phyloP scores from a whole-genome alignment of 2,329 filamentous ascomycete species.

The Scedosporium boydii region DNA sequence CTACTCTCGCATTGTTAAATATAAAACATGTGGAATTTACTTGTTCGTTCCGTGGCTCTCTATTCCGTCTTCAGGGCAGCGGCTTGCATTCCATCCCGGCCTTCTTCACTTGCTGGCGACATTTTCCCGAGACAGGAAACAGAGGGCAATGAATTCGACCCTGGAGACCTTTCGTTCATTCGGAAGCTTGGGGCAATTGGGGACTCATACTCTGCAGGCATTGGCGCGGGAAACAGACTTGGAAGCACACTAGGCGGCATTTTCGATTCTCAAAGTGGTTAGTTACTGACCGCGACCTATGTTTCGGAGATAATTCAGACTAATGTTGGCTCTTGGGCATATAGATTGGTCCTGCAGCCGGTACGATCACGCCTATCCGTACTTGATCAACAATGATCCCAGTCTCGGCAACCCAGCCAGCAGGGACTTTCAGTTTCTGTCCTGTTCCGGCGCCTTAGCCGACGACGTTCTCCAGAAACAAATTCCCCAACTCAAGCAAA shows the following conservation, averaged over 20 bases:
- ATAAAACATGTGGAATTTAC: no score
- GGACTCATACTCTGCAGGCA: conserved; percentile 13
- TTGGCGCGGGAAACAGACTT: conserved; percentile 10
- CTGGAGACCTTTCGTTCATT: conserved; percentile 8
- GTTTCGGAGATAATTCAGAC: not conserved
- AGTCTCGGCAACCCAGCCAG: not conserved
- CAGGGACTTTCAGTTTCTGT: conserved; percentile 4
- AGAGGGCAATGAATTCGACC: not conserved
- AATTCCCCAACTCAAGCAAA: not conserved
- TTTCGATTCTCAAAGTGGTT: conserved; percentile 1
- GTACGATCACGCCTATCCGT: not conserved
- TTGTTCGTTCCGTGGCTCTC: no score
- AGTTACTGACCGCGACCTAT: not conserved
- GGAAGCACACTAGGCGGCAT: not conserved
- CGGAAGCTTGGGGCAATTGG: conserved; percentile 11
- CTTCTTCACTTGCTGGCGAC: not conserved
- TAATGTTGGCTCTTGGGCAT: not conserved
- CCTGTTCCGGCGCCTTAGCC: conserved; percentile 5
- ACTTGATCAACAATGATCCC: not conserved
- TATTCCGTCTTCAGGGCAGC: not conserved
- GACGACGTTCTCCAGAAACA: conserved; percentile 4
- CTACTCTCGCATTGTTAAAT: no score
- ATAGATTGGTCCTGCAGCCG: conserved; percentile 5
- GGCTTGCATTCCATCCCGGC: not conserved
- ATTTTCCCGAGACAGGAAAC: not conserved